Conservation (phyloP, 345 rosid genomes). For the Garcia nutans region DNA sequence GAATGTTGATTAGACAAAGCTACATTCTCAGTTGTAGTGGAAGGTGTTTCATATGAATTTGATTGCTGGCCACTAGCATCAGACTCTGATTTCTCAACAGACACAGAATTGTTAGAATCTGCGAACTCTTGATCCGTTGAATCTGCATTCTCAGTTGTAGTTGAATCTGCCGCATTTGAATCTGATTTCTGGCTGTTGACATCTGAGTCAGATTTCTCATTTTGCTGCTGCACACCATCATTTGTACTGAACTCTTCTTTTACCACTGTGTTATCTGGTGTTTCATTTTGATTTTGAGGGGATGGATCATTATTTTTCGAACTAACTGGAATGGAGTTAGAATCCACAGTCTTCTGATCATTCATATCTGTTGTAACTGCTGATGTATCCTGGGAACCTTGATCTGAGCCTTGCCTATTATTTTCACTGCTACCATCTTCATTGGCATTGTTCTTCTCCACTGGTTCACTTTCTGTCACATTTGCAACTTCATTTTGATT, state of each 20-base stretch:
- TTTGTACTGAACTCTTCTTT: slow-evolving; percentile 30
- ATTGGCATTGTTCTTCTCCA: slow-evolving; percentile 26
- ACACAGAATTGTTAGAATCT: slow-evolving; percentile 25
- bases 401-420: slow-evolving; percentile 29
- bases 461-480: slow-evolving; percentile 28
- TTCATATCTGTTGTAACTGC: slow-evolving; percentile 26
- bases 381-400: slow-evolving; percentile 21
- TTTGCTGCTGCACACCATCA: slow-evolving; percentile 37
- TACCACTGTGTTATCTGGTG: slow-evolving; percentile 7
- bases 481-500: slow-evolving; percentile 38
- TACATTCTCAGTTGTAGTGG: slow-evolving; percentile 35
- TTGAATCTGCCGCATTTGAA: slow-evolving; percentile 34
- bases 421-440: slow-evolving; percentile 30
- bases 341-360: slow-evolving; percentile 21
- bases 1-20: slow-evolving; percentile 37
- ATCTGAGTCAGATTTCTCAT: slow-evolving; percentile 43
- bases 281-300: slow-evolving; percentile 30
- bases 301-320: slow-evolving; percentile 23
- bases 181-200: slow-evolving; percentile 45
- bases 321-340: slow-evolving; percentile 8
- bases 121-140: slow-evolving; percentile 33
- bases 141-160: slow-evolving; percentile 34
- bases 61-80: slow-evolving; percentile 46
- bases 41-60: slow-evolving; percentile 34
- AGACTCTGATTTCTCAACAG: slow-evolving; percentile 20